phyloP scores from a whole-genome alignment of 768 basidiomycete genomes.

The Auriscalpium vulgare region DNA sequence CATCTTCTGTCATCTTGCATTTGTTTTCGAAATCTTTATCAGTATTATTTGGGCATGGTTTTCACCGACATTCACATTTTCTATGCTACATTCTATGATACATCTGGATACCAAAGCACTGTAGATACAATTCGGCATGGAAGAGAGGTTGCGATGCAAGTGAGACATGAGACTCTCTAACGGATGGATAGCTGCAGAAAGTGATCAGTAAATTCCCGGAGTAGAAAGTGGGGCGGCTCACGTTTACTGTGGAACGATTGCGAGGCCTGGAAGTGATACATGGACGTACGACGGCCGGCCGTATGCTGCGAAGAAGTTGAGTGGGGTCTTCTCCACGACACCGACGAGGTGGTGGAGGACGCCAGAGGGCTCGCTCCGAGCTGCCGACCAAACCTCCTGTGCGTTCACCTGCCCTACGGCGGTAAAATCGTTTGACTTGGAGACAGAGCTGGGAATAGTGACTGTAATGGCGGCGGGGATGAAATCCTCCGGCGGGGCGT shows the following conservation, averaged over 20 bases:
- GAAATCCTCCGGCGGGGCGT: neutral
- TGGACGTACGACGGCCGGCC: conserved; percentile 1
- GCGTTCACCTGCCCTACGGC: conserved; percentile 2
- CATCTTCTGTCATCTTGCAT: neutral
- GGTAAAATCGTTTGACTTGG: neutral
- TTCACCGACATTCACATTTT: too few species aligned
- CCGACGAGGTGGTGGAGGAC: neutral
- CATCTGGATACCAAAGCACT: too few species aligned
- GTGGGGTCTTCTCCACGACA: conserved; percentile 1
- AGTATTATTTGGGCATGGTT: neutral
- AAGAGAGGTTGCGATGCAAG: too few species aligned
- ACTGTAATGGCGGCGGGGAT: conserved; percentile 4
- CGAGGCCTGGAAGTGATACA: neutral
- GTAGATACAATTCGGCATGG: too few species aligned
- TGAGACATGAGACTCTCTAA: too few species aligned
- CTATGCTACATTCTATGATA: too few species aligned
- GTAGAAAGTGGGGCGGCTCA: neutral
- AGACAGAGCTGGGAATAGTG: neutral
- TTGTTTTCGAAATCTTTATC: conserved; percentile 2
- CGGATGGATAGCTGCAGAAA: neutral
- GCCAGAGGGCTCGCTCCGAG: neutral
- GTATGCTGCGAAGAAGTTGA: neutral
- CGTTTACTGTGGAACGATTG: neutral
- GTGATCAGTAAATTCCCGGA: neutral
- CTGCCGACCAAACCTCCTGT: neutral